phyloP scores from a whole-genome alignment of 306 rosid species.

The Rubus parviflorus region DNA sequence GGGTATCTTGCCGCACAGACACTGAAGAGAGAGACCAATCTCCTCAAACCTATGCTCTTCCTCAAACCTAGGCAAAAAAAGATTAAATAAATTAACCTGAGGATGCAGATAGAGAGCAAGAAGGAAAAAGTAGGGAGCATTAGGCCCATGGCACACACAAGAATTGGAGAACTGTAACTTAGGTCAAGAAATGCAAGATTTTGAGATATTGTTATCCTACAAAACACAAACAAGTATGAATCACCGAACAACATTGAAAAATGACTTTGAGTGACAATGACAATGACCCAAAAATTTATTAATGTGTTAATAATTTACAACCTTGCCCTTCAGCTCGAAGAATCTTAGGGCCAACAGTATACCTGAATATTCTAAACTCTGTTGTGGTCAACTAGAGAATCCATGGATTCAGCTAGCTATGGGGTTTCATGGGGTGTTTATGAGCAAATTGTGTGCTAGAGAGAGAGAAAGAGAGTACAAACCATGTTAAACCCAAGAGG shows the following conservation, averaged over 20 bases:
- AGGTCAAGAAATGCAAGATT: slow-evolving; percentile 61
- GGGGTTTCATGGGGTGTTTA: neutral
- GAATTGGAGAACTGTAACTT: slow-evolving; percentile 72
- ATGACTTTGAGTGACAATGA: no score
- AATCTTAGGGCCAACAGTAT: neutral
- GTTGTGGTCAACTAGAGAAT: slow-evolving; percentile 6
- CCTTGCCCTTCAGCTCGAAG: neutral
- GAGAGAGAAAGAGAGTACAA: slow-evolving; percentile 10
- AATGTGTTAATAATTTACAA: neutral
- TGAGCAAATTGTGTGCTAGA: neutral
- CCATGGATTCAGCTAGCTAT: neutral
- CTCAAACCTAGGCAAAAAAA: no score
- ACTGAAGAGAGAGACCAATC: no score
- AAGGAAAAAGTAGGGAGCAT: slow-evolving; percentile 61
- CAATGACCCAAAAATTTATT: no score
- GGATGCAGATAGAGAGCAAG: slow-evolving; percentile 48
- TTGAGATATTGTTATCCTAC: slow-evolving; percentile 69
- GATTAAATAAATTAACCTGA: slow-evolving; percentile 42
- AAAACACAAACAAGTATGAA: slow-evolving; percentile 11
- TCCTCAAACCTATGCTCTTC: no score
- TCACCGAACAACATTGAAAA: neutral
- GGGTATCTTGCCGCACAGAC: no score
- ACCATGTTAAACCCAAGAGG: slow-evolving; percentile 79
- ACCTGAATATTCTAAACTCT: slow-evolving; percentile 13
- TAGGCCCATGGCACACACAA: slow-evolving; percentile 73